Conservation (phyloP, 345 rosid genomes). For the Eucalyptus paniculata region DNA sequence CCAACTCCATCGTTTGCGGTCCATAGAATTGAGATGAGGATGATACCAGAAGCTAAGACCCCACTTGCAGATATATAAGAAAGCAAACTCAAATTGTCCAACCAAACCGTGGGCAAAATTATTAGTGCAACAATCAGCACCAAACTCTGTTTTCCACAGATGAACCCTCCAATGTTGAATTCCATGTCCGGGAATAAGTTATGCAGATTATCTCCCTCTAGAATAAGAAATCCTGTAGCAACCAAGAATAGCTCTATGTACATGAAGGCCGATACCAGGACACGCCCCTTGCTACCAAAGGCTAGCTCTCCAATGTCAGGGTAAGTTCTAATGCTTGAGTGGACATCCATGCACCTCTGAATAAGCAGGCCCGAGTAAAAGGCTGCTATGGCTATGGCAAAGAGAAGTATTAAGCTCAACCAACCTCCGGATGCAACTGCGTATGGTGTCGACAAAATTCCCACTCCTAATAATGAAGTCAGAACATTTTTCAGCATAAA, state of each 20-base stretch:
- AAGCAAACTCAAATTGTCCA: slow-evolving; percentile 63
- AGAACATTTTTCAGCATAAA: neutral
- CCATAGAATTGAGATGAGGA: slow-evolving; percentile 60
- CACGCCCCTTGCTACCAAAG: slow-evolving; percentile 60
- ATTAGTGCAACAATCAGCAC: slow-evolving; percentile 51
- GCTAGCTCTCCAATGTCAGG: slow-evolving; percentile 84
- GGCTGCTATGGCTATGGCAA: slow-evolving; percentile 37
- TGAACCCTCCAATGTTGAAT: slow-evolving; percentile 28
- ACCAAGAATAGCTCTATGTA: slow-evolving; percentile 72
- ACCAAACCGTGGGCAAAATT: slow-evolving; percentile 74
- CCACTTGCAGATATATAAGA: slow-evolving; percentile 89
- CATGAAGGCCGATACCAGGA: slow-evolving; percentile 50
- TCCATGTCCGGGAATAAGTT: slow-evolving; percentile 41
- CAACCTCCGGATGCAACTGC: slow-evolving; percentile 94
- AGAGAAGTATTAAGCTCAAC: slow-evolving; percentile 57
- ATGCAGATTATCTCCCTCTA: slow-evolving; percentile 81
- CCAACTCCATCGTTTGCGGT: slow-evolving; percentile 67
- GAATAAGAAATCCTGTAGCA: slow-evolving; percentile 70
- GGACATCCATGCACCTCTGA: slow-evolving; percentile 68
- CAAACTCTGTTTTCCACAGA: slow-evolving; percentile 46
- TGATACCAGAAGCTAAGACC: slow-evolving; percentile 65
- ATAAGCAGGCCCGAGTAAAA: slow-evolving; percentile 68
- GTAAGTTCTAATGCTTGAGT: slow-evolving; percentile 49
- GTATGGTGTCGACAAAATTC: slow-evolving; percentile 73
- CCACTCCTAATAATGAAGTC: slow-evolving; percentile 42